Evolutionary conservation across 345 rosid species (phyloP), one percentile per base, ranked within the genome.

Genomic region (Citrus mangshanensis): DNA sequence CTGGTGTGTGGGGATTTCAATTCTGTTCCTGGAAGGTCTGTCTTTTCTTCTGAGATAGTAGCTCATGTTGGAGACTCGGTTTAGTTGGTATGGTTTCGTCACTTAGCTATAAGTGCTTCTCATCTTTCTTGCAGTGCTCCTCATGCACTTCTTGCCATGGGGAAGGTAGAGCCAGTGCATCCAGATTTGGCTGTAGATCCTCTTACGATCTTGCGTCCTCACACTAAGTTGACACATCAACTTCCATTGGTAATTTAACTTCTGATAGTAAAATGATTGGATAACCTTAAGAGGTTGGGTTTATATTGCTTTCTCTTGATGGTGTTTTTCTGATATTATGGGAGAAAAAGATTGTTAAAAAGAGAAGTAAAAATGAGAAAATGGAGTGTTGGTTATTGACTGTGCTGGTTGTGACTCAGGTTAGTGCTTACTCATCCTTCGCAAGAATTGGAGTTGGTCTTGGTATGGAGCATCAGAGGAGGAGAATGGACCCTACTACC

Each of bases 1-100:
- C 80, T 96, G 87, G 97, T 96, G 21, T 96, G 99, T 89, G 99
- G 99, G 38, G 99, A 96, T 86, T 96, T 96, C 84, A 90, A 90
- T 86, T 89, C 99, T 6, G 77, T 85, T 75, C 99, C 99, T 35
- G 98, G 95, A 77, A 96, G 99, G 99, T 92, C 63, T 75, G 87
- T 82, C 76, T 63, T 56, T 85, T 86, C 46, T 78, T 69, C 25
- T 54, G 6, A 77, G 19, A 56, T 74, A 28, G 75, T 66, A 56
- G 68, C 73, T 60, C 51, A 75, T 76, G 32, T 74, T 25, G 72
- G 67, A 40, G 73, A 75, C 72, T 59, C 28, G 46, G 7, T 42
- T 73, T 30, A 38, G 18, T 38, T 28, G 16, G 27, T 42, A 21
- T 28, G 24, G 28, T 55, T 61, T 19, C 27, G 10, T 25, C 74